A percentile compares a stretch with the other conserved stretches of the same genome.
Conservation (phyloP, 2,329 filamentous ascomycete species). For the Ophiostoma himal-ulmi region DNA sequence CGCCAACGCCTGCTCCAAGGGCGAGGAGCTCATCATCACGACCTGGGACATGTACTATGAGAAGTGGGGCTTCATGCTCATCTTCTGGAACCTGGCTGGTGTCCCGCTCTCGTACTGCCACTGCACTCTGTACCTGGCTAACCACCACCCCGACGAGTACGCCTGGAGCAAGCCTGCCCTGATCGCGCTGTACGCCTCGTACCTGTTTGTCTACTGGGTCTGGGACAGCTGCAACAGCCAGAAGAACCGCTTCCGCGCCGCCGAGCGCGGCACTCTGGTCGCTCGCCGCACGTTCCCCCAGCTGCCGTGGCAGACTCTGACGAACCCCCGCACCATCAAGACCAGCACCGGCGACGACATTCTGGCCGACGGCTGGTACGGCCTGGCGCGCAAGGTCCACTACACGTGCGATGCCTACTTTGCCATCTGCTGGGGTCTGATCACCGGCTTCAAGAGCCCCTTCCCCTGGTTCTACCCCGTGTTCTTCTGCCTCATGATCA, state of each 20-base stretch:
- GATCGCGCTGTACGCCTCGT: conserved; percentile 54
- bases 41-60: conserved; percentile 89
- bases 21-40: conserved; percentile 72
- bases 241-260: conserved; percentile 74
- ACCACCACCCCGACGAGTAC: conserved; percentile 64
- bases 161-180: conserved; percentile 59
- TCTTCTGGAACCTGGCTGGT: conserved; percentile 82
- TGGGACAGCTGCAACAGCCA: conserved; percentile 81
- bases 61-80: conserved; percentile 85
- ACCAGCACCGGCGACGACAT: conserved; percentile 64
- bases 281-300: conserved; percentile 71
- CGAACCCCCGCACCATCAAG: conserved; percentile 66
- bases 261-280: conserved; percentile 59
- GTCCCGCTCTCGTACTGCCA: conserved; percentile 79
- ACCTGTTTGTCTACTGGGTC: conserved; percentile 73
- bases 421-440: conserved; percentile 70
- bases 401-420: conserved; percentile 79
- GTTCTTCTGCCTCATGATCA: conserved; percentile 78
- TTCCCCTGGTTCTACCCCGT: conserved; percentile 89
- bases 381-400: conserved; percentile 68
- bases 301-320: conserved; percentile 68
- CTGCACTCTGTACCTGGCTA: conserved; percentile 74
- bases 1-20: conserved; percentile 76
- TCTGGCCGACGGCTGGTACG: conserved; percentile 72
- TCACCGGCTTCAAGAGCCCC: conserved; percentile 70